Evolutionary conservation across 2,329 filamentous ascomycete species (phyloP).

Genomic region (Fusarium euwallaceae): DNA sequence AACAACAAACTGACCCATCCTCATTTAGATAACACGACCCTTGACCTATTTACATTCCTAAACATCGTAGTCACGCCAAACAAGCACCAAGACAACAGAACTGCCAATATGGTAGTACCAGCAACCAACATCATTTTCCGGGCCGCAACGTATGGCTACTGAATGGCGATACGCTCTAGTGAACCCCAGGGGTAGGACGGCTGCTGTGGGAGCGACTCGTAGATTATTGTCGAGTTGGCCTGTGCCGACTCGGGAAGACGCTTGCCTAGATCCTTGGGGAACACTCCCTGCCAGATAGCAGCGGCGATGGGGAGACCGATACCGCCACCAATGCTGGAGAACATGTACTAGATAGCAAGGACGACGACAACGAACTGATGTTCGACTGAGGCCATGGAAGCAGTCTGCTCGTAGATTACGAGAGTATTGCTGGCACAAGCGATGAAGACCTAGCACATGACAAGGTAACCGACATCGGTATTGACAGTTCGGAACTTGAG

Average conservation of each 20-base stretch:
- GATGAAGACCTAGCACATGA: slow-evolving; percentile 56
- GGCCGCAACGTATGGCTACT: slow-evolving; percentile 64
- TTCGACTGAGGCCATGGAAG: slow-evolving; percentile 67
- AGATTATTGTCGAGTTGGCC: slow-evolving; percentile 52
- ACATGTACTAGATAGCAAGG: not conserved
- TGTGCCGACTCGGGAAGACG: slow-evolving; percentile 48
- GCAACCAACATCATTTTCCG: slow-evolving; percentile 58
- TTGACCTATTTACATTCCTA: slow-evolving; percentile 53
- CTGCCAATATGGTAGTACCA: slow-evolving; percentile 54
- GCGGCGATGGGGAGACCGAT: too few species aligned
- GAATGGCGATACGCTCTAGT: slow-evolving; percentile 67
- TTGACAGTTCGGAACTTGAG: slow-evolving; percentile 68
- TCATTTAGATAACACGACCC: slow-evolving; percentile 23
- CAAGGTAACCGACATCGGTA: slow-evolving; percentile 63
- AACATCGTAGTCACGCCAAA: slow-evolving; percentile 58
- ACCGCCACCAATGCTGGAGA: not conserved
- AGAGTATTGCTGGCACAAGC: slow-evolving; percentile 21
- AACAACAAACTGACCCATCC: not conserved
- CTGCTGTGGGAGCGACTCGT: slow-evolving; percentile 66
- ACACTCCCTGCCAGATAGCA: too few species aligned
- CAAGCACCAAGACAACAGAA: slow-evolving; percentile 51
- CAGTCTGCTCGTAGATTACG: slow-evolving; percentile 19
- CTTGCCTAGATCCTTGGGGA: too few species aligned
- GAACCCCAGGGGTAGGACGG: slow-evolving; percentile 62
- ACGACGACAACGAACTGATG: slow-evolving; percentile 57